Percentiles rank a stretch among this genome's conserved stretches.
phyloP scores from a whole-genome alignment of 2,329 filamentous ascomycete species.

The Neonectria neomacrospora region DNA sequence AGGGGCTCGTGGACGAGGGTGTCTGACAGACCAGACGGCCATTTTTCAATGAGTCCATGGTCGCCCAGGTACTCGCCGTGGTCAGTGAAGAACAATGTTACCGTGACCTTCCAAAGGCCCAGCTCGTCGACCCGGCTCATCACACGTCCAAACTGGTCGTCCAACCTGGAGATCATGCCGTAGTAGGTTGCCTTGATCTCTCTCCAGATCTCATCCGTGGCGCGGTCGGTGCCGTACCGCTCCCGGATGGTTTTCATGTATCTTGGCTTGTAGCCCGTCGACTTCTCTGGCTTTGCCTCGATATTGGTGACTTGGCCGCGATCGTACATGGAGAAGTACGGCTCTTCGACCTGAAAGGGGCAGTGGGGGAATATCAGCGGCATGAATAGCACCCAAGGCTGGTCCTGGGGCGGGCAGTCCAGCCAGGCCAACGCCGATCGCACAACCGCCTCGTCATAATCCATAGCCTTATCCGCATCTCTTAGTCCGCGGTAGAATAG shows the following conservation, averaged over 20 bases:
- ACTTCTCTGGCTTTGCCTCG: conserved; percentile 22
- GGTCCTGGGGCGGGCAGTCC: conserved; percentile 53
- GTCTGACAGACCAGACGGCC: conserved; percentile 57
- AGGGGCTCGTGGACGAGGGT: conserved; percentile 56
- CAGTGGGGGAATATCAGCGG: conserved; percentile 58
- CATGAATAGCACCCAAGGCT: conserved; percentile 57
- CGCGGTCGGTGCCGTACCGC: conserved; percentile 52
- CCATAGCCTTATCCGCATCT: conserved; percentile 50
- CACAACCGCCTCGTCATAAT: conserved; percentile 59
- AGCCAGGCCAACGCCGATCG: conserved; percentile 56
- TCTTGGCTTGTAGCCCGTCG: conserved; percentile 56
- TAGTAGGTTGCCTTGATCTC: conserved; percentile 59
- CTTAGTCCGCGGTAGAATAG: conserved; percentile 56
- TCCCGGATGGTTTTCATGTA: conserved; percentile 55
- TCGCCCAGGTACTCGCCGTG: conserved; percentile 61
- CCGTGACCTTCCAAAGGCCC: conserved; percentile 51
- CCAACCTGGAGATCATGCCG: conserved; percentile 58
- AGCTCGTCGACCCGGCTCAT: conserved; percentile 49
- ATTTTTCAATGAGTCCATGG: conserved; percentile 60
- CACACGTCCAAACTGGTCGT: conserved; percentile 58
- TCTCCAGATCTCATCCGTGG: conserved; percentile 55
- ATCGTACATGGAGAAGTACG: conserved; percentile 60
- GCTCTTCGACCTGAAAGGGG: conserved; percentile 60
- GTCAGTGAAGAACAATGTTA: conserved; percentile 58
- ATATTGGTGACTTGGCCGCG: conserved; percentile 42